These are phyloP conservation scores for Leptoxyphium fumago DNA, from an alignment of 2,329 filamentous ascomycete species.

Conservation along the genomic window DNA sequence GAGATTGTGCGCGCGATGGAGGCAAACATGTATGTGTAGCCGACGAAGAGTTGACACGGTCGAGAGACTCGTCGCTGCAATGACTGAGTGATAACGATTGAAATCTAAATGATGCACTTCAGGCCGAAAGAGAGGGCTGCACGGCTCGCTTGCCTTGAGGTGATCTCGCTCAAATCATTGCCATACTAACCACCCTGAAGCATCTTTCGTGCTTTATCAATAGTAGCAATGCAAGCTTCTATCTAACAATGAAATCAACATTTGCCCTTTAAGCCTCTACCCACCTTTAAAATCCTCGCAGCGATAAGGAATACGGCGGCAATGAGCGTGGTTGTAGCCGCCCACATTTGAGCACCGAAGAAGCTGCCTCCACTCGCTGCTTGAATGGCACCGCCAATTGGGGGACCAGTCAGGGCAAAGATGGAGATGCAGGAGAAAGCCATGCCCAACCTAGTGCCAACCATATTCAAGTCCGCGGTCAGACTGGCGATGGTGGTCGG, in stretches of 20 bases:
- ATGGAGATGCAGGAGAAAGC: conserved; percentile 30
- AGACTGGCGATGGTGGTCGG: conserved; percentile 28
- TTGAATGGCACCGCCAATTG: conserved; percentile 33
- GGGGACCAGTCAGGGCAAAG: conserved; percentile 31
- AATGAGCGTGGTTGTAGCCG: conserved; percentile 15
- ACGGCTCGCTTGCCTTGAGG: too few relatives aligned
- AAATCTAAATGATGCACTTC: too few relatives aligned
- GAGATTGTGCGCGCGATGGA: too few relatives aligned
- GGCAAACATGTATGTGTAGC: too few relatives aligned
- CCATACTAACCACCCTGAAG: too few relatives aligned
- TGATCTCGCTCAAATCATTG: too few relatives aligned
- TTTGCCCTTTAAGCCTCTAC: conserved; percentile 10
- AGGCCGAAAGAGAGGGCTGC: too few relatives aligned
- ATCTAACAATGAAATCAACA: conserved; percentile 1
- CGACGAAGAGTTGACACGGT: too few relatives aligned
- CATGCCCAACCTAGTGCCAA: conserved; percentile 34
- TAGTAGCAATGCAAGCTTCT: too few relatives aligned
- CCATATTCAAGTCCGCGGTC: conserved; percentile 31
- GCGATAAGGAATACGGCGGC: conserved; percentile 8
- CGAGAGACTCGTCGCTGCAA: too few relatives aligned
- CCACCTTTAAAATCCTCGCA: conserved; percentile 12
- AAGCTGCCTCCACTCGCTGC: conserved; percentile 25
- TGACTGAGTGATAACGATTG: too few relatives aligned
- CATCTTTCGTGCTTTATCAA: too few relatives aligned
- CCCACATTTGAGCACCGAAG: conserved; percentile 29